Evolutionary conservation across 805 yeast genomes (phyloP), one percentile per base, ranked within the genome.

Genomic region (Spathaspora passalidarum): DNA sequence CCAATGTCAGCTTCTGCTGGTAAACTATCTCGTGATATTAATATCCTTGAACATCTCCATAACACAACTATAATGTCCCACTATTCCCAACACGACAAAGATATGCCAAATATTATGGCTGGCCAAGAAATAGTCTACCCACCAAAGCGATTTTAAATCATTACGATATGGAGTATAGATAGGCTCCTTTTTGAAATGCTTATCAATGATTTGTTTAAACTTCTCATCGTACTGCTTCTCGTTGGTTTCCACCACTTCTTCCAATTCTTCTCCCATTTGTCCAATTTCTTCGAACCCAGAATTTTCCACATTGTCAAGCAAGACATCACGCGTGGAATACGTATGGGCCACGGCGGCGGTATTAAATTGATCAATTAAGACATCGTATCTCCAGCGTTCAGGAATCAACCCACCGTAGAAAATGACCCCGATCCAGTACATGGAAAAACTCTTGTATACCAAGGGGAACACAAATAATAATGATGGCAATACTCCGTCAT

Each of bases 91-190:
- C 14, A 94, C 78, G 23, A 94, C 99, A 60, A 86, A 88, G 10
- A 89, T 62, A 66, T 92, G 99, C 99, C 99, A 92, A 23, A 92
- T 72, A 57, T 90, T 91, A 64, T 92, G 99, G 32, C 96, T 88
- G 36, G 81, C 77, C 44, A 83, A 72, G 21, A 78, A 62, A 61
- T 85, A 86, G 55, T 87, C 94, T 13, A 83, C 83, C 92, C 97
- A 90, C 92, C 86, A 92, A 17, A 86, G 61, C 1, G 89, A 81
- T 29, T 66, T 56, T 44, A 83, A 73, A 13, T 68, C 69, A 2
- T 63, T 53, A 42, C 54, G 54, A 46, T 65, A 67, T 5, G 73
- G 73, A 2, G 75, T 68, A 18, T 49, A 47, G 1, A 51, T 53
- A 6, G 71, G 71, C 11, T 53, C 39, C 20, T 53, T 56, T 9